Conservation (phyloP, 2,329 filamentous ascomycete genomes). For the Trichoderma endophyticum region DNA sequence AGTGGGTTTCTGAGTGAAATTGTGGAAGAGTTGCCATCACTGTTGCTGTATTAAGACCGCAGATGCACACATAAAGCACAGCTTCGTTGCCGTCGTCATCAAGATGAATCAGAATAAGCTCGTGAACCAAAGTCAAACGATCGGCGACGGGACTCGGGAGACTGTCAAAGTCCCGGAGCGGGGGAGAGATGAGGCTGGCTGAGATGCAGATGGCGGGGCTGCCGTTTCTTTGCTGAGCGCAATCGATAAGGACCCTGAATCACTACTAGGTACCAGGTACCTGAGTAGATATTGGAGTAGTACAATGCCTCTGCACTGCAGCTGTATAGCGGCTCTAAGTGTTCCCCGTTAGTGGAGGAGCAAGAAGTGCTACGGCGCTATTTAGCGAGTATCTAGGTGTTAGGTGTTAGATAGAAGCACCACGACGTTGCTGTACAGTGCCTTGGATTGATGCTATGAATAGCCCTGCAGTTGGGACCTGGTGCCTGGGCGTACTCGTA, state of each 20-base stretch:
- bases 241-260: background rate
- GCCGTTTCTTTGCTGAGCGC: background rate
- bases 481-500: conserved; percentile 3
- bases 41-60: background rate
- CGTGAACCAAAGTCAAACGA: background rate
- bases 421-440: background rate
- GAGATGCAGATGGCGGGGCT: background rate
- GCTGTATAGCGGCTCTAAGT: background rate
- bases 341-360: background rate
- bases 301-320: background rate
- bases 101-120: background rate
- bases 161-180: background rate
- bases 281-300: background rate
- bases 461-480: background rate
- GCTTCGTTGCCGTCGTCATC: background rate
- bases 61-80: background rate
- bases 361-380: background rate
- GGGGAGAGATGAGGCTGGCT: background rate
- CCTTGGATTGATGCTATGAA: background rate
- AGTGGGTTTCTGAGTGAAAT: background rate
- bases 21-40: background rate
- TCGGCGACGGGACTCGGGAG: background rate
- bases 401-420: no score
- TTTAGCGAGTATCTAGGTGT: background rate
- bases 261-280: background rate